These are phyloP conservation scores for Punica granatum DNA, from an alignment of 345 rosid species.

Conservation along the genomic window DNA sequence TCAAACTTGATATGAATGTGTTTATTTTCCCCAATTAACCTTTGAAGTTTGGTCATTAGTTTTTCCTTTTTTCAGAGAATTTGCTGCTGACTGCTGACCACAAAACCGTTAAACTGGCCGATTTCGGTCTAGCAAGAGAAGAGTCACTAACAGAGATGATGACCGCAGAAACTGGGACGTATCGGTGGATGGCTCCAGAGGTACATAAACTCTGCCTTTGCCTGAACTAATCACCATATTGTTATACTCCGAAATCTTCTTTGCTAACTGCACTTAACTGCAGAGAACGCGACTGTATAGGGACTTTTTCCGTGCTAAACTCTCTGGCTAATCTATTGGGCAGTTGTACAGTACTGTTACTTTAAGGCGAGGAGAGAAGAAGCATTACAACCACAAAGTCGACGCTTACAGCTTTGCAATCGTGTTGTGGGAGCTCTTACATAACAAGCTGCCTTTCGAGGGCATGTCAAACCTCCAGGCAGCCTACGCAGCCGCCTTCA, in stretches of 20 bases:
- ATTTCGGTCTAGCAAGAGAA: constrained; percentile 94
- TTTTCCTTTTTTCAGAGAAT: constrained; percentile 70
- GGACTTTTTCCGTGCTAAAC: neutral
- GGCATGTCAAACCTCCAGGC: constrained; percentile 99
- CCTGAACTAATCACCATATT: too few relatives aligned
- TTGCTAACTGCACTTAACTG: too few relatives aligned
- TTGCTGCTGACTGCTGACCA: constrained; percentile 86
- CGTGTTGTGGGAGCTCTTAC: constrained; percentile 95
- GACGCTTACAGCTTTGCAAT: constrained; percentile 97
- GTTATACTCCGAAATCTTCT: too few relatives aligned
- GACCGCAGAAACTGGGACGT: constrained; percentile 98
- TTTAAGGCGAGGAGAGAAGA: constrained; percentile 81
- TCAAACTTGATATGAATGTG: too few relatives aligned
- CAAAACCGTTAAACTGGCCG: constrained; percentile 82
- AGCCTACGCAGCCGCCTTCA: constrained; percentile 94
- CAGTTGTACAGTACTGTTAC: constrained; percentile 97
- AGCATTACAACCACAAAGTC: constrained; percentile 94
- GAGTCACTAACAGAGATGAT: constrained; percentile 98
- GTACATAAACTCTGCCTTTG: constrained; percentile 19
- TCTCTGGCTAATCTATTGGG: neutral
- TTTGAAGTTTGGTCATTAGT: too few relatives aligned
- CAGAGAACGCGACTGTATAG: too few relatives aligned
- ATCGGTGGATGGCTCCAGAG: constrained; percentile 99
- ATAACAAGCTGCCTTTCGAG: constrained; percentile 89
- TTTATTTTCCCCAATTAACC: too few relatives aligned